These are phyloP conservation scores for Fusarium nematophilum DNA, from an alignment of 2,329 filamentous ascomycete genomes.

Conservation along the genomic window DNA sequence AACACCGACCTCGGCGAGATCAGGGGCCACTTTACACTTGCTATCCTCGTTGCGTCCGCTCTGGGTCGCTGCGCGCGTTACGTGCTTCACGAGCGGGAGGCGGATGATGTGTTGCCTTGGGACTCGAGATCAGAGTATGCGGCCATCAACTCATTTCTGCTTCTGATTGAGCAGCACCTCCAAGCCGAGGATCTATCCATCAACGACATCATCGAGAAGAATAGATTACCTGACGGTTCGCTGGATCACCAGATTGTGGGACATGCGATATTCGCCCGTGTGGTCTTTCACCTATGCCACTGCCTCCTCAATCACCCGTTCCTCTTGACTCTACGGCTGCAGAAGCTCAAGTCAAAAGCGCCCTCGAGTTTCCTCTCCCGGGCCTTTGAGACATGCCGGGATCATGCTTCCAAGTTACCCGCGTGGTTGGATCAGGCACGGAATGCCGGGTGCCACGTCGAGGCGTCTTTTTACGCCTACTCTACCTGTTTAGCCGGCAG, in stretches of 20 bases:
- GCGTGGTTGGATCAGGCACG: slow-evolving; percentile 3
- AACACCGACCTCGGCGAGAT: not conserved
- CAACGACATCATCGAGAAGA: not conserved
- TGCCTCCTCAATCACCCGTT: slow-evolving; percentile 65
- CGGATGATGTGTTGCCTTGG: slow-evolving; percentile 11
- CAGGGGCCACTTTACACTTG: not conserved
- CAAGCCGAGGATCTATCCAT: not conserved
- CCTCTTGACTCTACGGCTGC: slow-evolving; percentile 57
- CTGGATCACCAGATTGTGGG: slow-evolving; percentile 5
- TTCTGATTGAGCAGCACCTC: slow-evolving; percentile 11
- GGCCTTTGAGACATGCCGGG: slow-evolving; percentile 2
- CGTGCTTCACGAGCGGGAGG: slow-evolving; percentile 1
- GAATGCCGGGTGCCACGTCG: slow-evolving; percentile 8
- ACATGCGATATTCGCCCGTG: slow-evolving; percentile 16
- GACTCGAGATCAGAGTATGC: slow-evolving; percentile 25
- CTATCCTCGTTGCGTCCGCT: slow-evolving; percentile 3
- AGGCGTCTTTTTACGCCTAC: slow-evolving; percentile 24
- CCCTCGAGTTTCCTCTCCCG: slow-evolving; percentile 20
- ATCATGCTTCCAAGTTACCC: slow-evolving; percentile 6
- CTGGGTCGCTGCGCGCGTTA: slow-evolving; percentile 12
- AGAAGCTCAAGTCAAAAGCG: slow-evolving; percentile 37
- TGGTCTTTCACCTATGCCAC: slow-evolving; percentile 23
- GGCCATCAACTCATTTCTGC: slow-evolving; percentile 19
- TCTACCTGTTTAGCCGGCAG: slow-evolving; percentile 10
- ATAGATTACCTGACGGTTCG: slow-evolving; percentile 1